Evolutionary conservation across 768 basidiomycete genomes (phyloP).

Genomic region (Inosperma sp.): DNA sequence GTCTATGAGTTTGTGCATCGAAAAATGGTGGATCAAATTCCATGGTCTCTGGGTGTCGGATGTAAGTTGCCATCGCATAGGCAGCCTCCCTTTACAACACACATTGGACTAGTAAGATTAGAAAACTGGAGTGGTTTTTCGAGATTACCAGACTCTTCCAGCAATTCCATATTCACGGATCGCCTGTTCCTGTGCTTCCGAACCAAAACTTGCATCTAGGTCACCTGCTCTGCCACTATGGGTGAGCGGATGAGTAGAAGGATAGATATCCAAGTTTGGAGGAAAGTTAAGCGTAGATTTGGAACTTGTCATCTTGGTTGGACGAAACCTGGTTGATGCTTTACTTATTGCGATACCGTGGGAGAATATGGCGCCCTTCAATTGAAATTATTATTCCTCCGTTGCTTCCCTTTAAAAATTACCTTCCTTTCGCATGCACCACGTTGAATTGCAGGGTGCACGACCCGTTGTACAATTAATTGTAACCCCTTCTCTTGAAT

Average conservation of each 20-base stretch:
- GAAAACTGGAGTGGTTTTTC: no score
- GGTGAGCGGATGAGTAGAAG: conserved; percentile 15
- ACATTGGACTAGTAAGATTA: no score
- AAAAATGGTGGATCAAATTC: conserved; percentile 56
- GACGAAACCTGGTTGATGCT: no score
- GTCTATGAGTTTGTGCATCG: background rate
- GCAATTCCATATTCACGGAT: conserved; percentile 79
- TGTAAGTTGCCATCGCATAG: conserved; percentile 53
- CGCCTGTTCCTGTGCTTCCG: conserved; percentile 46
- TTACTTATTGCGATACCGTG: no score
- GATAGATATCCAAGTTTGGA: conserved; percentile 21
- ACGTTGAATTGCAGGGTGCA: no score
- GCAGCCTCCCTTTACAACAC: conserved; percentile 62
- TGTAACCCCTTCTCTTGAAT: no score
- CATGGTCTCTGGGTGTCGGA: conserved; percentile 33
- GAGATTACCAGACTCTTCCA: conserved; percentile 71
- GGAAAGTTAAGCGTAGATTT: conserved; percentile 43
- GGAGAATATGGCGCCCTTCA: no score
- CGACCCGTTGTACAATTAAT: no score
- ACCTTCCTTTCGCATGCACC: no score
- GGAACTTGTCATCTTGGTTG: no score
- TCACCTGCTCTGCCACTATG: conserved; percentile 3
- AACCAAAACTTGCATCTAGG: conserved; percentile 27
- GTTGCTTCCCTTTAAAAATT: no score
- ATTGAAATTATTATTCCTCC: no score